Evolutionary conservation across 495 filamentous ascomycete species (phyloP), one percentile per base, ranked within the genome.

Genomic region (Pseudoneurospora amorphoporcata): DNA sequence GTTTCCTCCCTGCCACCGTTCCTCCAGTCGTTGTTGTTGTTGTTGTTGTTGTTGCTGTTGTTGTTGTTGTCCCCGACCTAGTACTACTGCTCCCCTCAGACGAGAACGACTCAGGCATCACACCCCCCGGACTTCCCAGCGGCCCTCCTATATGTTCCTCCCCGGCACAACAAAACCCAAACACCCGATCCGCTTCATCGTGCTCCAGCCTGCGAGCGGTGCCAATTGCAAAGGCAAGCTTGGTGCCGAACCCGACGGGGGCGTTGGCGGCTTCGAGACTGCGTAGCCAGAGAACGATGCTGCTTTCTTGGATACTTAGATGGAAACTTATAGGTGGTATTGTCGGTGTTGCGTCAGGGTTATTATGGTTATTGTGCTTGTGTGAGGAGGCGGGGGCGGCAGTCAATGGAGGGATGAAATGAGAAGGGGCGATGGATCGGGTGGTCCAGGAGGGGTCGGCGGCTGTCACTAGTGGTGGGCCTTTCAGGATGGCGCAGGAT

Each of bases 131-230:
- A 35, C 53, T 65, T 2, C 53, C 53, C 7, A 12, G 14, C 3
- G 53, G 53, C 7, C 53, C 53, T 2, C 4, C 3, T 1, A 1
- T 35, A 35, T 65, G 53, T 35, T 16, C 29, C 53, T 65, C 53
- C 7, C 53, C 53, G 2, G 29, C 29, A 53, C 80, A 79, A 43
- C 78, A 78, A 73, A 78, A 79, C 1, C 76, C 81, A 78, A 97
- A 98, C 0, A 91, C 83, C 32, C 88, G 85, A 47, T 92, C 90
- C 10, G 87, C 86, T 82, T 98, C 94, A 81, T 98, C 94, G 81
- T 98, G 92, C 72, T 88, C 90, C 29, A 87, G 89, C 23, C 85
- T 86, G 69, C 87, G 87, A 77, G 76, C 85, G 42, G 77, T 90
- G 73, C 84, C 90, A 82, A 88, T 87, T 2, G 86, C 86, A 1